Evolutionary conservation across 805 yeast species (phyloP).

Genomic region (Brettanomyces bruxellensis): DNA sequence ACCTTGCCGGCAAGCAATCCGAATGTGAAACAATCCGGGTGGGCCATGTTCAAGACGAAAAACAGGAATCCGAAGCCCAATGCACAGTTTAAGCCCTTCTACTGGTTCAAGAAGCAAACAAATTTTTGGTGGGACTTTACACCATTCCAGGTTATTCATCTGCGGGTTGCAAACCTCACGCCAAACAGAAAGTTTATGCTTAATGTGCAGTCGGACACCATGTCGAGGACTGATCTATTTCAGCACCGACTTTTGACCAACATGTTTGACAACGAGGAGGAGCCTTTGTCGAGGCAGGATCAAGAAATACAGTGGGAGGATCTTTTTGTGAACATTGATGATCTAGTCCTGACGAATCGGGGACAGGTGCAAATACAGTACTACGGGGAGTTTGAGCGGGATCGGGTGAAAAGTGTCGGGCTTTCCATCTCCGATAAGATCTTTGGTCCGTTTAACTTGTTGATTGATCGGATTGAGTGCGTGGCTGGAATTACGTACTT

Average conservation of each 20-base stretch:
- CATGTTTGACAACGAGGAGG: neutral
- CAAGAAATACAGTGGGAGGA: slow-evolving; percentile 57
- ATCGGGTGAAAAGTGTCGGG: slow-evolving; percentile 64
- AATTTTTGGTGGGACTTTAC: slow-evolving; percentile 65
- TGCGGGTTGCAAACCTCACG: slow-evolving; percentile 62
- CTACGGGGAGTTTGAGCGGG: slow-evolving; percentile 49
- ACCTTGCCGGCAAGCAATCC: slow-evolving; percentile 59
- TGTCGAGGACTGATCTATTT: slow-evolving; percentile 67
- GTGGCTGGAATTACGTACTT: slow-evolving; percentile 47
- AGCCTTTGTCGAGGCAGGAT: no score
- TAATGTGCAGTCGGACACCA: slow-evolving; percentile 74
- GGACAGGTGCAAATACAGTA: slow-evolving; percentile 50
- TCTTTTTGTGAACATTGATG: slow-evolving; percentile 66
- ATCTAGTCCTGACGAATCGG: slow-evolving; percentile 76
- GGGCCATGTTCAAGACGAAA: slow-evolving; percentile 77
- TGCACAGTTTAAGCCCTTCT: slow-evolving; percentile 35
- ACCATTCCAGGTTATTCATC: slow-evolving; percentile 47
- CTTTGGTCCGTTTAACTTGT: slow-evolving; percentile 65
- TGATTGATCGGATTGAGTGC: slow-evolving; percentile 66
- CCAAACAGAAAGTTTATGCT: slow-evolving; percentile 56
- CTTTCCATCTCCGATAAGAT: slow-evolving; percentile 69
- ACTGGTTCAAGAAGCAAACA: slow-evolving; percentile 26
- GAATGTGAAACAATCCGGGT: slow-evolving; percentile 54
- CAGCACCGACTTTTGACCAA: slow-evolving; percentile 62
- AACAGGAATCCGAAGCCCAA: slow-evolving; percentile 38